phyloP scores from a whole-genome alignment of 192 early-diverging fungal species.

The Mycoemilia scoparia region DNA sequence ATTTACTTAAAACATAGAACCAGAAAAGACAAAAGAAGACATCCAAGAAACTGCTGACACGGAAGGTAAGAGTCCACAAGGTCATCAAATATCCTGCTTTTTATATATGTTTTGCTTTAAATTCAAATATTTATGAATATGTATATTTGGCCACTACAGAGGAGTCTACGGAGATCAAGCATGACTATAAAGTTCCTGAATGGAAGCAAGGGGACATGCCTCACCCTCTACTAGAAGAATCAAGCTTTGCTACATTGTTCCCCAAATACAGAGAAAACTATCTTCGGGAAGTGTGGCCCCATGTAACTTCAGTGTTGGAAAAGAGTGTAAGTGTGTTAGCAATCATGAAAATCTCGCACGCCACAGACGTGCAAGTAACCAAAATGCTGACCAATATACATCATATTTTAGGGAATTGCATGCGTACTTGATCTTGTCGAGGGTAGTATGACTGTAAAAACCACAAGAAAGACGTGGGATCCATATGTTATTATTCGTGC shows the following conservation, averaged over 20 bases:
- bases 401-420: conserved; percentile 71
- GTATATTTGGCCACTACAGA: no score
- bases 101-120: no score
- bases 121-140: no score
- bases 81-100: no score
- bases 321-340: no score
- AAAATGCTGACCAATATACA: background rate
- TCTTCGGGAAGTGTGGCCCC: conserved; percentile 78
- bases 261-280: conserved; percentile 97
- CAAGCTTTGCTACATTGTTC: conserved; percentile 91
- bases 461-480: conserved; percentile 87
- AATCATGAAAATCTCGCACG: conserved; percentile 1
- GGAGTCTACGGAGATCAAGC: conserved; percentile 77
- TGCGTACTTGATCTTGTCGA: conserved; percentile 90
- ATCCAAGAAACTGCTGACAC: no score
- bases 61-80: no score
- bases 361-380: background rate
- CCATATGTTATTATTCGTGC: conserved; percentile 89
- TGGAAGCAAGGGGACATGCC: conserved; percentile 60
- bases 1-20: no score
- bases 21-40: no score
- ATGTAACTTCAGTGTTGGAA: conserved; percentile 63
- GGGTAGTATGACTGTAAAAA: conserved; percentile 94
- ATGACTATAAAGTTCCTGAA: conserved; percentile 83
- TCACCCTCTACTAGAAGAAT: conserved; percentile 73